Evolutionary conservation across 2,329 filamentous ascomycete genomes (phyloP).

Genomic region (Pseudogymnoascus sp.): DNA sequence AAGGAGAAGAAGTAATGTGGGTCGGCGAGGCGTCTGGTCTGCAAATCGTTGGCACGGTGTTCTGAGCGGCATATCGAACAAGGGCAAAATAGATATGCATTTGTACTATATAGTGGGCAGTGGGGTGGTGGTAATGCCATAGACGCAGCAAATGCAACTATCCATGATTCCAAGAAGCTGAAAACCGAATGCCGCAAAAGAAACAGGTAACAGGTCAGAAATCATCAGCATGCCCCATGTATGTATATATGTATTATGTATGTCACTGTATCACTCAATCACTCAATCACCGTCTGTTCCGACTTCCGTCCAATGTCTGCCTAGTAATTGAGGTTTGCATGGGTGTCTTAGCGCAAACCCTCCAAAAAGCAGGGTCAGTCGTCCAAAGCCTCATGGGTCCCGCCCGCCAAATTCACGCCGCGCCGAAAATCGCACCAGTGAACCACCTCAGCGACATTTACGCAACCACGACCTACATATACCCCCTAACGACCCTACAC

Average conservation of each 20-base stretch:
- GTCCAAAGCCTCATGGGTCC: slow-evolving; percentile 2
- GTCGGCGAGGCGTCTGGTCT: slow-evolving; percentile 17
- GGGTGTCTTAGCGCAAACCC: not conserved
- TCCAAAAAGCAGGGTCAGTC: slow-evolving; percentile 3
- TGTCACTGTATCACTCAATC: not conserved
- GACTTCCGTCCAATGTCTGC: not conserved
- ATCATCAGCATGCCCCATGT: not conserved
- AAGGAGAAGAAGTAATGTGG: slow-evolving; percentile 41
- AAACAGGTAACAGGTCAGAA: not conserved
- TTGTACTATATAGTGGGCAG: slow-evolving; percentile 26
- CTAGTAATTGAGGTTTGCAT: not conserved
- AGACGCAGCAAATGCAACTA: slow-evolving; percentile 8
- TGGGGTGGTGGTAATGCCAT: not conserved
- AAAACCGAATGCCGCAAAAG: not conserved
- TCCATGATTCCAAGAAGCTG: not conserved
- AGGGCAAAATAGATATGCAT: slow-evolving; percentile 19
- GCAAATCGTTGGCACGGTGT: slow-evolving; percentile 21
- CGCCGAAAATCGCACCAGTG: slow-evolving; percentile 2
- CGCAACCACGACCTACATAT: not conserved
- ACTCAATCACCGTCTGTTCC: not conserved
- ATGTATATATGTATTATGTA: not conserved
- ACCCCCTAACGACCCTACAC: not conserved
- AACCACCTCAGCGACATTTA: not conserved
- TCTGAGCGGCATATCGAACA: slow-evolving; percentile 20
- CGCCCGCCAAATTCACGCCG: slow-evolving; percentile 7